Base-by-base conservation (phyloP, 2,329 filamentous ascomycete genomes). In the Ophiostoma populinum region DNA sequence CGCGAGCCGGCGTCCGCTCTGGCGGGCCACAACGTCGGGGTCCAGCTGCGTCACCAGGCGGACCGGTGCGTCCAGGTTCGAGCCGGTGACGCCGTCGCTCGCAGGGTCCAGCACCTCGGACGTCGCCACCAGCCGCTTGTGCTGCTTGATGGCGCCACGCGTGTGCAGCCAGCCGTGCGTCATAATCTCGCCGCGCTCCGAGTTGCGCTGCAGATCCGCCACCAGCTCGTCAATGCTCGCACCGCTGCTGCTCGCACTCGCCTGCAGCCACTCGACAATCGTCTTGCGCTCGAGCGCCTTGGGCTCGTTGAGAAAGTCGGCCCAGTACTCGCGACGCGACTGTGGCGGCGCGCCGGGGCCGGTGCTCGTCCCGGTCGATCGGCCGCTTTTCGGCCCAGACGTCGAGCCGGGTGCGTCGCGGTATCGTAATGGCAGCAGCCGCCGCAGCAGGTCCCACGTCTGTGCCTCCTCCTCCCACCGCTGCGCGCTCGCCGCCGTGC, bases 91-190 rank as follows among this genome's bases (percentile, higher is more conserved):
- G 39, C 62, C 67, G 11, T 66, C 56, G 25, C 69, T 67, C 42
- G 67, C 62, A 3, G 72, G 73, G 38, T 81, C 75, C 16, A 83
- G 56, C 6, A 72, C 61, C 40, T 72, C 67, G 24, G 67, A 67
- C 62, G 70, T 75, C 19, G 71, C 69, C 40, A 80, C 70, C 43
- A 90, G 59, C 39, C 79, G 75, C 59, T 95, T 98, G 51, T 82
- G 74, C 38, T 80, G 70, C 59, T 98, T 98, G 55, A 98, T 83
- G 32, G 77, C 76, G 39, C 81, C 74, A 43, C 85, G 80, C 0
- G 90, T 94, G 52, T 93, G 83, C 42, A 94, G 70, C 81, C 86
- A 94, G 26, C 87, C 87, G 51, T 85, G 75, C 19, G 80, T 75
- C 59, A 90, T 81, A 8, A 86, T 73, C 33, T 86, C 81, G 8